Conservation (phyloP, 2,329 filamentous ascomycete species). For the Fusarium sarcochroum region DNA sequence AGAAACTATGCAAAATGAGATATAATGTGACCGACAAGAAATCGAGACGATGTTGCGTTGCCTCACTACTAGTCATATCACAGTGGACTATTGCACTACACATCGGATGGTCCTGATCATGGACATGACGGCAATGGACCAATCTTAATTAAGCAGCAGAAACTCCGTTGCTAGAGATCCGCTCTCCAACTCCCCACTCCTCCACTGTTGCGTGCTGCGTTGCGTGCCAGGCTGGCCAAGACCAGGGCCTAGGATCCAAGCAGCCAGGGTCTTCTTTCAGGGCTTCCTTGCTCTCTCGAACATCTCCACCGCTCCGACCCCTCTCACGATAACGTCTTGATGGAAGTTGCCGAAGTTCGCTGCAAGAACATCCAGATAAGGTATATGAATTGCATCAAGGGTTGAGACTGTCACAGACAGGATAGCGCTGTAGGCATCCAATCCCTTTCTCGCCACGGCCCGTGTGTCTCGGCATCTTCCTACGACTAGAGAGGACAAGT, state of each 20-base stretch:
- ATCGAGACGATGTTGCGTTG: background rate
- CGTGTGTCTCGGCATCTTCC: slow-evolving; percentile 40
- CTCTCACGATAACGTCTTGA: slow-evolving; percentile 13
- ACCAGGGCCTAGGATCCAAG: slow-evolving; percentile 3
- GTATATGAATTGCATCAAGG: background rate
- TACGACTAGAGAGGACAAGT: slow-evolving; percentile 11
- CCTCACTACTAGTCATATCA: slow-evolving; percentile 16
- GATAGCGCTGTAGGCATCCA: background rate
- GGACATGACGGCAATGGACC: slow-evolving; percentile 4
- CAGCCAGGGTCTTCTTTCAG: slow-evolving; percentile 16
- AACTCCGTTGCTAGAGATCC: slow-evolving; percentile 15
- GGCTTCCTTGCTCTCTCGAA: slow-evolving; percentile 5
- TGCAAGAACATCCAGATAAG: background rate
- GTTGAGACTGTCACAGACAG: slow-evolving; percentile 1
- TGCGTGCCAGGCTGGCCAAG: slow-evolving; percentile 24
- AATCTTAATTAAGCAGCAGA: slow-evolving; percentile 14
- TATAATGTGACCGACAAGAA: slow-evolving; percentile 1
- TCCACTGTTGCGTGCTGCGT: slow-evolving; percentile 37
- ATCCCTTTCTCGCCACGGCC: slow-evolving; percentile 30
- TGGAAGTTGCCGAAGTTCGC: background rate
- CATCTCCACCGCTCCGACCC: slow-evolving; percentile 18
- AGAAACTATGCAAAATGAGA: slow-evolving; percentile 3
- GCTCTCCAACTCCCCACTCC: slow-evolving; percentile 24
- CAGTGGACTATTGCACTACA: slow-evolving; percentile 12
- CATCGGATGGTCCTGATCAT: background rate